Evolutionary conservation across 257 asterid species (phyloP).

Genomic region (Anisodus acutangulus): DNA sequence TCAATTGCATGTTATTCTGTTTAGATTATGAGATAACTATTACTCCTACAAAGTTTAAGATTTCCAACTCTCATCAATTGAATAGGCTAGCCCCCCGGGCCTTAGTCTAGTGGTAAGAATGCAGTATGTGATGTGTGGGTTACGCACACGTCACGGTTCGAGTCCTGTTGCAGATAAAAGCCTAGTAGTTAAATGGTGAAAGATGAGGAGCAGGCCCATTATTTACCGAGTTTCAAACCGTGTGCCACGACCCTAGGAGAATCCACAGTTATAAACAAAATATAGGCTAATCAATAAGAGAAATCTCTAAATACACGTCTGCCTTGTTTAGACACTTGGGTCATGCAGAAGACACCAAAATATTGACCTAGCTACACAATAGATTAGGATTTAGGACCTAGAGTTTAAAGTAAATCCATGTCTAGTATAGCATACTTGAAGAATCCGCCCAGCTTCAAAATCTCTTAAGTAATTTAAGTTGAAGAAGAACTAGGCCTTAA

Average conservation of each 20-base stretch:
- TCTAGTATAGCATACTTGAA: not conserved
- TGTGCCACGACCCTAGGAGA: not conserved
- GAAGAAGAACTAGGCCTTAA: constrained; percentile 2
- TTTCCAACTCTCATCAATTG: constrained; percentile 4
- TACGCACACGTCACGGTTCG: not conserved
- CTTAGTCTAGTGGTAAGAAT: not conserved
- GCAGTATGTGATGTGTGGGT: not conserved
- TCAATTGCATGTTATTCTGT: constrained; percentile 4
- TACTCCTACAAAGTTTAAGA: not conserved
- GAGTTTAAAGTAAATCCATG: not conserved
- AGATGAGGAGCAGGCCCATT: not conserved
- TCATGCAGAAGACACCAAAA: constrained; percentile 17
- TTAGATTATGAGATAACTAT: not conserved
- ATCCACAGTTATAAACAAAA: not conserved
- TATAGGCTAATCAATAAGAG: not conserved
- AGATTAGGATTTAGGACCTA: not conserved
- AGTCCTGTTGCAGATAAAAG: not conserved
- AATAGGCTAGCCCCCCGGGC: not conserved
- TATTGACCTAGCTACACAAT: not conserved
- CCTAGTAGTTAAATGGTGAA: not conserved
- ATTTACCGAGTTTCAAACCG: not conserved
- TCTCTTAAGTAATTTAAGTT: not conserved
- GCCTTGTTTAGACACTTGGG: not conserved
- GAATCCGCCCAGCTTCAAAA: not conserved
- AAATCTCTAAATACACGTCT: not conserved